Base-by-base conservation (phyloP, 768 basidiomycete genomes). In the Termitomyces titanicus region DNA sequence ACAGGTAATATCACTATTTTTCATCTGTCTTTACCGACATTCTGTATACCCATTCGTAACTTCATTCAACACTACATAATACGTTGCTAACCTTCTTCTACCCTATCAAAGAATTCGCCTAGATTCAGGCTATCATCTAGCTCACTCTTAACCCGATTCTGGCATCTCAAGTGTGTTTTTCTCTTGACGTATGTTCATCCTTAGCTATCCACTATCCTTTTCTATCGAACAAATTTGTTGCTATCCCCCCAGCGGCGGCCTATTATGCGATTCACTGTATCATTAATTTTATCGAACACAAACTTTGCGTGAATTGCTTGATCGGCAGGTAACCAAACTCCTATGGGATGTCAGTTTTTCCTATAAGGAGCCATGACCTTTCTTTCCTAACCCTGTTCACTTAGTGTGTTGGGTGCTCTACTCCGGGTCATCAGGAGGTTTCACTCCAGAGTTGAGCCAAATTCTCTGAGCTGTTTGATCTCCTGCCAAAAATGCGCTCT, bases 391-490 rank as follows among this genome's bases (percentile, higher is more conserved):
- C 6, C 49, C 27, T 15, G 25, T 12, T 13, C 6, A 25, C 15
- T 20, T 3, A 25, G 18, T 29, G 11, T 46, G 24, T 15, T 12
- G n/a, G 18, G 38, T 18, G 10, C 29, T 10, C 13, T 31, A 22
- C 5, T 35, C 5, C n/a, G 17, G 24, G 5, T 48, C 5, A 48
- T 12, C 10, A 4, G 22, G 11, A 38, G 24, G 24, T n/a, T 38
- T 49, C 9, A 73, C 66, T 33, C 85, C 84, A 4, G 81, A 76
- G 65, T 80, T 84, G 27, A 61, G 60, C 89, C 89, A 90, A 9
- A 82, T 72, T 17, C 72, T 69, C 35, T 81, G 48, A 5, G 75
- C 70, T 18, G 60, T 64, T 56, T 73, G 68, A 63, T 89, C 79
- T 8, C 76, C 74, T 6, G 71, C 57, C 13, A 65, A 66, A 33